phyloP scores from a whole-genome alignment of 2,329 filamentous ascomycete species.

The Gaeumannomyces sp. region DNA sequence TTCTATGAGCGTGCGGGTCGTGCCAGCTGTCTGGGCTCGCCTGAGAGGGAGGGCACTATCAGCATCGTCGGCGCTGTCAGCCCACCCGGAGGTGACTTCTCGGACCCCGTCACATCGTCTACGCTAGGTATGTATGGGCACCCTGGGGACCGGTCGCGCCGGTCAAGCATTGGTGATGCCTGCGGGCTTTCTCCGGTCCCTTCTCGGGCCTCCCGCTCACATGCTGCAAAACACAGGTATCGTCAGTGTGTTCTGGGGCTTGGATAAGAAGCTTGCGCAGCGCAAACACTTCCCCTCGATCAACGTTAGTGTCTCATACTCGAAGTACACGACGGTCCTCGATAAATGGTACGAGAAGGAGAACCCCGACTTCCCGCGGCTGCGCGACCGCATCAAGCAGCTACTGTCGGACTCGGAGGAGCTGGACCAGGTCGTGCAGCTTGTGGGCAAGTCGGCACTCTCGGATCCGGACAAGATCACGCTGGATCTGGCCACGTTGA shows the following conservation, averaged over 20 bases:
- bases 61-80: conserved; percentile 97
- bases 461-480: conserved; percentile 98
- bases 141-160: too few relatives aligned
- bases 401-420: conserved; percentile 93
- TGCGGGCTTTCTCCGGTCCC: too few relatives aligned
- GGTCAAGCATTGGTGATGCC: too few relatives aligned
- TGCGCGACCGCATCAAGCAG: conserved; percentile 90
- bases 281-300: conserved; percentile 99
- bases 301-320: conserved; percentile 93
- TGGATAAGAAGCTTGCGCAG: conserved; percentile 99
- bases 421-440: conserved; percentile 95
- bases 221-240: conserved; percentile 39
- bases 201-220: too few relatives aligned
- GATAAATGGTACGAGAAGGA: conserved; percentile 94
- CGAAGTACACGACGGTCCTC: conserved; percentile 85
- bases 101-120: conserved; percentile 89
- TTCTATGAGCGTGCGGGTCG: conserved; percentile 99
- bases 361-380: conserved; percentile 85
- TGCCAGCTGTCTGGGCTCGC: conserved; percentile 78
- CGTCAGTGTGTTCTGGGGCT: conserved; percentile 99
- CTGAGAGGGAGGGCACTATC: conserved; percentile 83
- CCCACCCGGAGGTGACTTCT: conserved; percentile 97
- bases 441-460: conserved; percentile 94
- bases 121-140: conserved; percentile 57
- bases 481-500: conserved; percentile 78